A percentile compares a stretch with the other conserved stretches of the same genome.
phyloP scores from a whole-genome alignment of 208 protist species.

The Trypanosoma scelopori region DNA sequence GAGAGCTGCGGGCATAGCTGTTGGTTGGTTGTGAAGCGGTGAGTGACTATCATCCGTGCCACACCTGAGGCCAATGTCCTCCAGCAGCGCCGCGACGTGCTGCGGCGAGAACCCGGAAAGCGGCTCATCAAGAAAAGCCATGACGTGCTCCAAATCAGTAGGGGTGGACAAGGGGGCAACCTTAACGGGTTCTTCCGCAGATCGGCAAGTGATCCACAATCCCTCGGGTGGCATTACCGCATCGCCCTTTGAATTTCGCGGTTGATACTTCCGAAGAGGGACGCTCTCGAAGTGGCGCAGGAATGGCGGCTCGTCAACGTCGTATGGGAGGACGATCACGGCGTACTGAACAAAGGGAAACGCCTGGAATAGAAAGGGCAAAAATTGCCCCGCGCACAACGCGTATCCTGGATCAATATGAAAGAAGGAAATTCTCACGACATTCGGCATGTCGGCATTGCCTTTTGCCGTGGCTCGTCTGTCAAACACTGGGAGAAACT shows the following conservation, averaged over 20 bases:
- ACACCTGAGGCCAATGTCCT: conserved; percentile 9
- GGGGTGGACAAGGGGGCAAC: conserved; percentile 4
- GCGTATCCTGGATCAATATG: conserved; percentile 82
- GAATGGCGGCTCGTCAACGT: conserved; percentile 69
- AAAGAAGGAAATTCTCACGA: conserved; percentile 76
- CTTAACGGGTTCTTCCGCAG: conserved; percentile 27
- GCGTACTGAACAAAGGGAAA: conserved; percentile 81
- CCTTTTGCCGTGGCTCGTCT: not conserved
- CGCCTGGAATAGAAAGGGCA: conserved; percentile 68
- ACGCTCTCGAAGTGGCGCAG: conserved; percentile 72
- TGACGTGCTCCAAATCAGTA: conserved; percentile 11
- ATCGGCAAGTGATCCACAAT: conserved; percentile 75
- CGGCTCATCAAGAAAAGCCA: conserved; percentile 29
- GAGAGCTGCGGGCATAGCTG: too few species aligned
- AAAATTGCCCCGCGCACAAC: conserved; percentile 55
- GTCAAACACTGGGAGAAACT: conserved; percentile 36
- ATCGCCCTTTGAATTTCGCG: conserved; percentile 67
- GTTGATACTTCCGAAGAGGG: conserved; percentile 81
- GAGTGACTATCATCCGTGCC: not conserved
- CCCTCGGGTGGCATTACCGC: conserved; percentile 56
- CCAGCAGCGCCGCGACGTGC: conserved; percentile 17
- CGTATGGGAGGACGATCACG: conserved; percentile 68
- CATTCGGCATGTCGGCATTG: conserved; percentile 31
- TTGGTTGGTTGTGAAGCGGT: not conserved
- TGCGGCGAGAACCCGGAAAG: conserved; percentile 19